Base-by-base conservation (phyloP, 1,284 basidiomycete species). In the Pyrrhoderma lamaoense region DNA sequence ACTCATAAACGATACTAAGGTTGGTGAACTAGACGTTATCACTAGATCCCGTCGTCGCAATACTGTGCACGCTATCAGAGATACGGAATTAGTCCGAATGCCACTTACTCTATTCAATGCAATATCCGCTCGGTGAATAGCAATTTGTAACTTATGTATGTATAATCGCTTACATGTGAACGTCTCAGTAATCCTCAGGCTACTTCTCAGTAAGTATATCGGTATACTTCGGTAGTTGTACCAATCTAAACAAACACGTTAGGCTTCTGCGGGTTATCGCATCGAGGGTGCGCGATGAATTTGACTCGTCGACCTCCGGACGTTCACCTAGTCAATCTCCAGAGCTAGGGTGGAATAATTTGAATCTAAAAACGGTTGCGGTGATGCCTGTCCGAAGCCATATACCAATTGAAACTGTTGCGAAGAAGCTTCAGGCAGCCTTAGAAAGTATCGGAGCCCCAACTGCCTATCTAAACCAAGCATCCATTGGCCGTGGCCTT, bases 31-130 rank as follows among this genome's bases (percentile, higher is more conserved):
- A n/a, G 96, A 99, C 64, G 95, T 96, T 47, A 98, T 99, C 61
- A 97, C 94, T 5, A 89, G 86, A 58, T 87, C 86, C n/a, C 77
- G 80, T 2, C 79, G 96, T 55, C 77, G 85, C 47, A 93, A 86
- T 50, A 99, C 95, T 1, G 80, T 98, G 8, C 95, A 99, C 67
- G 95, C 95, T 3, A 99, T 99, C 58, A 89, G 95, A 60, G 95
- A 99, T 65, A 93, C 93, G 0, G 96, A 99, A 66, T 75, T 99
- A n/a, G 96, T 94, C 42, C 76, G 93, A 43, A 97, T 99, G 86
- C 96, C 95, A 0, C 86, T 92, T 62, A 97, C 95, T 0, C 74
- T 99, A 13, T 99, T 99, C 73, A 98, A 99, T 65, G 95, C 95
- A 0, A 95, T 95, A 53, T 92, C 89, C 43, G 82, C 87, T 11